These are phyloP conservation scores for Vanilla planifolia DNA, from an alignment of 106 monocot genomes.

Conservation along the genomic window DNA sequence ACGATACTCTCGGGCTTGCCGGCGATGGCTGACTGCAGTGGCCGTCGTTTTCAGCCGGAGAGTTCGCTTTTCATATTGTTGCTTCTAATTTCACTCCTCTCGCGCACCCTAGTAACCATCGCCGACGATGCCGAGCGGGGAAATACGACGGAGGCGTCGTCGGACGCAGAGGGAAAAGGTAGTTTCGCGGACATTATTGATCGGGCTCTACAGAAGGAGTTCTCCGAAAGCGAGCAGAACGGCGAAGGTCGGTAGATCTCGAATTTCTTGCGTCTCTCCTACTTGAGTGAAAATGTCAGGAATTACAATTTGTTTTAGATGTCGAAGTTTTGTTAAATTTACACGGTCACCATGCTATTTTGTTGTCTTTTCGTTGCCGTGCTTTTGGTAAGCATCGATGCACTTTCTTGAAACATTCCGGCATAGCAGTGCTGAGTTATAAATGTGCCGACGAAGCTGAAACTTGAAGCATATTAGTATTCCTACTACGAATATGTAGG, in stretches of 20 bases:
- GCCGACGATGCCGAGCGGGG: slow-evolving; percentile 13
- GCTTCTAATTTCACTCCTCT: not conserved
- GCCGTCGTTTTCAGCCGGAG: not conserved
- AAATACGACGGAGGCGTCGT: slow-evolving; percentile 22
- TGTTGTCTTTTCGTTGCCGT: too few relatives aligned
- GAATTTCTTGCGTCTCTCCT: not conserved
- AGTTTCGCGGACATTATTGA: slow-evolving; percentile 97
- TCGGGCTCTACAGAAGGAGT: slow-evolving; percentile 96
- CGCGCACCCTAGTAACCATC: not conserved
- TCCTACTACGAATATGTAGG: not conserved
- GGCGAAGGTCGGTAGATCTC: slow-evolving; percentile 54
- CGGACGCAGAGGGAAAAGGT: slow-evolving; percentile 28
- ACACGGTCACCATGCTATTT: too few relatives aligned
- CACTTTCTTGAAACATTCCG: too few relatives aligned
- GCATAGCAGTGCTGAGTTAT: too few relatives aligned
- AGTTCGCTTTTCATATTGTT: not conserved
- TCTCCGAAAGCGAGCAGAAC: slow-evolving; percentile 89
- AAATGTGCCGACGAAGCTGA: too few relatives aligned
- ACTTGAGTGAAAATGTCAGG: not conserved
- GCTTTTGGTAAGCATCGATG: too few relatives aligned
- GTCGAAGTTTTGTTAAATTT: too few relatives aligned
- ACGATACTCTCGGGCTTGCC: not conserved
- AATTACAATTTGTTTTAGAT: too few relatives aligned
- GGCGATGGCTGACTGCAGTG: not conserved
- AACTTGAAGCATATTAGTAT: too few relatives aligned